Base-by-base conservation (phyloP, 2,329 filamentous ascomycete species). In the Graphiopsis chlorocephala region DNA sequence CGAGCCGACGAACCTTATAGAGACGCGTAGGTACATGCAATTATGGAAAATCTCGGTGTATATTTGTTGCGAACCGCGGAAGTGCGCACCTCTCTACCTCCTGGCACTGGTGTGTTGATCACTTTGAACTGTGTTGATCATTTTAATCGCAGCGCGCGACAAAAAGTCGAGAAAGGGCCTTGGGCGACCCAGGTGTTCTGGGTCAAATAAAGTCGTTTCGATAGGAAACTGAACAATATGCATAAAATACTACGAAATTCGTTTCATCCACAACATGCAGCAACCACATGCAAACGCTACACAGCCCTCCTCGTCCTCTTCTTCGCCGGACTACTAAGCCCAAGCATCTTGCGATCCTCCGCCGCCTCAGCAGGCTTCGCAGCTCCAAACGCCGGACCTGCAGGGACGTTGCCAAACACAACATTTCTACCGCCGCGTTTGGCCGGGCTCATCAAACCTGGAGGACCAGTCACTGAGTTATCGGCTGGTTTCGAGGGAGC, bases 241-340 rank as follows among this genome's bases (percentile, higher is more conserved):
- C 20, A 56, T 56, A 50, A 50, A 4, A 56, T n/a, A 38, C 31
- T 56, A 56, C 53, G 53, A 56, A 38, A 56, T 56, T 38, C 53
- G 31, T 56, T 38, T 5, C 28, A 1, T 14, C n/a, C 8, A 2
- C 38, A n/a, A 45, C n/a, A 10, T n/a, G 7, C 8, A 29, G 10
- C 4, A 14, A n/a, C n/a, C n/a, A n/a, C n/a, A n/a, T n/a, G 8
- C 55, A 2, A 28, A 4, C 20, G 33, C 52, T 64, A 64, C 28
- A 63, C 45, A 11, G 35, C 50, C 33, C 65, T 77, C 78, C 2
- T 77, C 76, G 64, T 79, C 56, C 66, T 59, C 68, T 71, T 72
- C 66, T 72, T 79, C 23, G 73, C 68, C 33, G 68, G 68, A 64
- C 68, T 69, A 20, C 61, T 66, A 15, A 66, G 42, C 11, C 72